Base-by-base conservation (phyloP, 2,329 filamentous ascomycete species). In the Tolypocladium album region DNA sequence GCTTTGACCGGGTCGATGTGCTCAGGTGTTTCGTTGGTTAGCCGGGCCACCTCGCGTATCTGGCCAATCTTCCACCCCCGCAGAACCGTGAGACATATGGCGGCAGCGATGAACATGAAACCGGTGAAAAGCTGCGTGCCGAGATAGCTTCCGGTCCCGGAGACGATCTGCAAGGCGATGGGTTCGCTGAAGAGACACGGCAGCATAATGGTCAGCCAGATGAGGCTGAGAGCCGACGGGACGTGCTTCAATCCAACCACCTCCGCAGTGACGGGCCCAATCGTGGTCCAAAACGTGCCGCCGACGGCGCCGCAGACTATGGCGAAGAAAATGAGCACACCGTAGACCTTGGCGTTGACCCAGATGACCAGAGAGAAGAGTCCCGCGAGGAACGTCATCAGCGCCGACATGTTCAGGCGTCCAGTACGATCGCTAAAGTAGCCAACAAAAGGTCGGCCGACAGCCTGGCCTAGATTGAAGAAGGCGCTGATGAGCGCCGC, bases 401-500 rank as follows among this genome's bases (percentile, higher is more conserved):
- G 68, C 2, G 76, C 79, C 1, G 88, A 86, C 74, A 92, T 86
- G 68, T 93, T 92, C 65, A 93, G 81, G 13, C 88, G 79, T 0
- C 90, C 89, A 9, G 87, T 78, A 1, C 73, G 75, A 69, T 93
- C 90, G 60, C 85, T 88, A 61, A 87, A 87, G 60, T 88, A 84
- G 0, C 89, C 90, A 52, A 93, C 86, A 0, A 86, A 72, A 1
- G 89, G 89, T 15, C 89, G 78, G 1, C 89, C 89, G 13, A 92
- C 62, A 2, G 81, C 88, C 68, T 86, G 83, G 0, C 79, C 78
- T n/a, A 84, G 68, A 69, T 90, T 92, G 66, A 92, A 80, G 43
- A 92, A 72, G 5, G 89, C 89, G n/a, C 84, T 87, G 55, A 90
- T 79, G 20, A 91, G 77, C 0, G 86, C 85, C 8, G 87, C 89